These are phyloP conservation scores for Entoloma clypeatum DNA, from an alignment of 1,284 basidiomycete genomes.

Conservation along the genomic window DNA sequence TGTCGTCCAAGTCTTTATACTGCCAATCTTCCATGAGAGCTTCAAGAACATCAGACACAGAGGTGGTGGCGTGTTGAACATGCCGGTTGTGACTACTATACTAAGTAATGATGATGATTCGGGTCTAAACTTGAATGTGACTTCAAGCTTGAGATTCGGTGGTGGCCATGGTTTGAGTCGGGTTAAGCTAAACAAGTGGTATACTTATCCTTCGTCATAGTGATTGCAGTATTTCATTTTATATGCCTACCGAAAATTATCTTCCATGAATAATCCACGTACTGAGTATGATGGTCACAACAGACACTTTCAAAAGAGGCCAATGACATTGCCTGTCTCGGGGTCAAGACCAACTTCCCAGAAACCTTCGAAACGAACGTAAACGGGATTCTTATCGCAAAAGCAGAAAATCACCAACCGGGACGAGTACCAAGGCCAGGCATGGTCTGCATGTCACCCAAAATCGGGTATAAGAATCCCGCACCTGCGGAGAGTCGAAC, in stretches of 20 bases:
- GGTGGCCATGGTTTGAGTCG: too few species aligned
- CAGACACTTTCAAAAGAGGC: conserved; percentile 58
- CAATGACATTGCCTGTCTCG: conserved; percentile 67
- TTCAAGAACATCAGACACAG: too few species aligned
- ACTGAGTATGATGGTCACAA: not conserved
- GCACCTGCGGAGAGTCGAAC: conserved; percentile 91
- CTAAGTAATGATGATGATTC: too few species aligned
- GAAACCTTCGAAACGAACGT: conserved; percentile 49
- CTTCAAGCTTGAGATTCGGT: too few species aligned
- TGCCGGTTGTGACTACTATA: too few species aligned
- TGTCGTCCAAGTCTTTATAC: too few species aligned
- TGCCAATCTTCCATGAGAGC: too few species aligned
- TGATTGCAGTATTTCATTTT: too few species aligned
- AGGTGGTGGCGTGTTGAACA: too few species aligned
- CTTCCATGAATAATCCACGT: conserved; percentile 1
- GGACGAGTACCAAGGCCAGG: conserved; percentile 94
- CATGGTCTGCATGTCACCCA: conserved; percentile 97
- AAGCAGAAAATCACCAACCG: conserved; percentile 42
- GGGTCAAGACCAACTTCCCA: conserved; percentile 84
- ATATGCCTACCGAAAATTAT: not conserved
- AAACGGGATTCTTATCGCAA: conserved; percentile 21
- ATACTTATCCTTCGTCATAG: too few species aligned
- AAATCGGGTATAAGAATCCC: conserved; percentile 92
- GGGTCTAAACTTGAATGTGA: too few species aligned
- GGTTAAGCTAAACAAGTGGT: too few species aligned